A percentile compares a stretch with the other conserved stretches of the same genome.
phyloP scores from a whole-genome alignment of 176 grass and related monocot genomes.

The Avena atlantica region DNA sequence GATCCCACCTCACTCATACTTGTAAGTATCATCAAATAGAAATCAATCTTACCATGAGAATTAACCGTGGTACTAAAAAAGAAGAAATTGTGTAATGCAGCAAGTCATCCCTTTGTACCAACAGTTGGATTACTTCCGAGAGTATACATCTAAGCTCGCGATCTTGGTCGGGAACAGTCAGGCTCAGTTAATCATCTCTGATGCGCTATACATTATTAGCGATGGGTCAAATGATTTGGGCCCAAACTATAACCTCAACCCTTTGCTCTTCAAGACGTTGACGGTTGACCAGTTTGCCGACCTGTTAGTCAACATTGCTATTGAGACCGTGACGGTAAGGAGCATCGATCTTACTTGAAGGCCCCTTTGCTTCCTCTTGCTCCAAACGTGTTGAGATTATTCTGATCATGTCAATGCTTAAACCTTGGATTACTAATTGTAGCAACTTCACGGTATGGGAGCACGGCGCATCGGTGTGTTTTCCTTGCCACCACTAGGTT shows the following conservation, averaged over 20 bases:
- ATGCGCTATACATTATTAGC: not conserved
- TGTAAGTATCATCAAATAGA: slow-evolving; percentile 40
- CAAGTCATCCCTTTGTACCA: not conserved
- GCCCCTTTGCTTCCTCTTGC: too few species aligned
- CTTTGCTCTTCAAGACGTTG: slow-evolving; percentile 62
- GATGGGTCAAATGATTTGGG: slow-evolving; percentile 43
- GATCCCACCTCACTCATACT: slow-evolving; percentile 68
- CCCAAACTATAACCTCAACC: slow-evolving; percentile 91
- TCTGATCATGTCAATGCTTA: not conserved
- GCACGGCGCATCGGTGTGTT: slow-evolving; percentile 79
- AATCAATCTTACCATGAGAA: too few species aligned
- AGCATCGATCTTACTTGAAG: too few species aligned
- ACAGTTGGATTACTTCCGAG: slow-evolving; percentile 71
- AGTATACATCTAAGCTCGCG: slow-evolving; percentile 69
- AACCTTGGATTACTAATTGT: not conserved
- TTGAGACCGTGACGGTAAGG: too few species aligned
- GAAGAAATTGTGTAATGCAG: too few species aligned
- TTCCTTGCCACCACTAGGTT: slow-evolving; percentile 74
- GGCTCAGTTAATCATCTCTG: not conserved
- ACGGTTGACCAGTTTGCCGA: slow-evolving; percentile 65
- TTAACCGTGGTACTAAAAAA: too few species aligned
- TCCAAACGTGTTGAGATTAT: too few species aligned
- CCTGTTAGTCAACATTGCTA: slow-evolving; percentile 23
- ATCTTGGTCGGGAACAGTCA: slow-evolving; percentile 46
- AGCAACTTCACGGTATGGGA: slow-evolving; percentile 73